Evolutionary conservation across 108 stramenopile genomes (phyloP), one percentile per base, ranked within the genome.

Genomic region (Aurantiochytrium sp.): DNA sequence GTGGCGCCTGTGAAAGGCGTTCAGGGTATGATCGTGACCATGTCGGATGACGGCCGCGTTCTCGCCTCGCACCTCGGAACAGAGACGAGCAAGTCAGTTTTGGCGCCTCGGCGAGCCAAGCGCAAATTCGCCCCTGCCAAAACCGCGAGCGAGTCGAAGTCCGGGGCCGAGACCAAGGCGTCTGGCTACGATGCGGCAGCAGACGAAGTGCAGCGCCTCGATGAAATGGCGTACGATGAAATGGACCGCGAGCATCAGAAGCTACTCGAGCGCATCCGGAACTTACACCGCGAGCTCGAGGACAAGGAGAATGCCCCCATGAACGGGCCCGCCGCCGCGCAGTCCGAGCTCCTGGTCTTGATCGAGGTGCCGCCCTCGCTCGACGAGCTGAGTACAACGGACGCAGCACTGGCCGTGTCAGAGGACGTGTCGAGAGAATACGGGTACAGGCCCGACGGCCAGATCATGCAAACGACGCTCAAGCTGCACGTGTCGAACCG

Each of bases 181-280:
- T 2, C n/a, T 24, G 32, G 32, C 30, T 48, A 30, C 32, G 73
- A 48, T 12, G 39, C 42, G 21, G 34, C 59, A 3, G 59, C 34
- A 12, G 73, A 81, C 12, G 73, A 81, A 24, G 27, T 81, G 39
- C 39, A 81, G 45, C 39, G 30, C n/a, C 10, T 24, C 36, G 73
- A 81, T 19, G 73, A 81, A 17, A 81, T 92, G 59, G 90, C 92
- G 52, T 93, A 92, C 55, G 91, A 87, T 15, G 88, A 90, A 36
- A 90, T 93, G 5, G 91, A 93, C 36, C 90, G 89, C 8, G 92
- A 92, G 68, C 92, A 93, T 87, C 88, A 92, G 31, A 15, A 45
- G 30, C 65, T 93, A 53, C 90, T 93, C 22, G 54, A 36, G 37
- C 17, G 32, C 8, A 88, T 88, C 4, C 37, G 85, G n/a, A 37